Evolutionary conservation across 306 rosid species (phyloP).

Genomic region (Benincasa hispida): DNA sequence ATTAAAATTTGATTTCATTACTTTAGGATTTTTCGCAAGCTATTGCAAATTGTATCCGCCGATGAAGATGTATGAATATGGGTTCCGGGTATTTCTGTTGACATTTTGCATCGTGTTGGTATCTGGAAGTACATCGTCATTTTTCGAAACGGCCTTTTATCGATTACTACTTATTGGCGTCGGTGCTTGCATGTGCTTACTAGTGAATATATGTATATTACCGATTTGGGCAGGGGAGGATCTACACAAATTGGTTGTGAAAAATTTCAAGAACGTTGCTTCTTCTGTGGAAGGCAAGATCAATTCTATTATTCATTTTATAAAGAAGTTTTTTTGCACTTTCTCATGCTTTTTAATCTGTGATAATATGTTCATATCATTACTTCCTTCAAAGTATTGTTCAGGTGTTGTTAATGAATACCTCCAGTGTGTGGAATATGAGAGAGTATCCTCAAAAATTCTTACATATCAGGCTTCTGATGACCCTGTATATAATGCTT

Average conservation of each 20-base stretch:
- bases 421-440: constrained; percentile 68
- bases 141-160: constrained; percentile 42
- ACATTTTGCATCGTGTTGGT: constrained; percentile 81
- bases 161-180: constrained; percentile 75
- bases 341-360: neutral
- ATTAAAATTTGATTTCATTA: constrained; percentile 10
- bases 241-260: constrained; percentile 78
- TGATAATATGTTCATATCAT: neutral
- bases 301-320: neutral
- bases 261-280: constrained; percentile 78
- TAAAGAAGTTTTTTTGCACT: neutral
- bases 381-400: neutral
- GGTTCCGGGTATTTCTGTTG: constrained; percentile 91
- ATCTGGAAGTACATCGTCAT: constrained; percentile 74
- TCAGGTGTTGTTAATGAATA: constrained; percentile 68
- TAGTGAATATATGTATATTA: constrained; percentile 57
- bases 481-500: constrained; percentile 74
- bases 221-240: constrained; percentile 99
- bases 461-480: constrained; percentile 86
- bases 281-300: constrained; percentile 70
- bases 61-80: constrained; percentile 83
- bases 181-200: constrained; percentile 73
- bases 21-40: constrained; percentile 60
- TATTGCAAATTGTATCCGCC: constrained; percentile 73
- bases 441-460: constrained; percentile 84